Evolutionary conservation across 345 rosid species (phyloP).

Genomic region (Psidium friedrichsthalianum): DNA sequence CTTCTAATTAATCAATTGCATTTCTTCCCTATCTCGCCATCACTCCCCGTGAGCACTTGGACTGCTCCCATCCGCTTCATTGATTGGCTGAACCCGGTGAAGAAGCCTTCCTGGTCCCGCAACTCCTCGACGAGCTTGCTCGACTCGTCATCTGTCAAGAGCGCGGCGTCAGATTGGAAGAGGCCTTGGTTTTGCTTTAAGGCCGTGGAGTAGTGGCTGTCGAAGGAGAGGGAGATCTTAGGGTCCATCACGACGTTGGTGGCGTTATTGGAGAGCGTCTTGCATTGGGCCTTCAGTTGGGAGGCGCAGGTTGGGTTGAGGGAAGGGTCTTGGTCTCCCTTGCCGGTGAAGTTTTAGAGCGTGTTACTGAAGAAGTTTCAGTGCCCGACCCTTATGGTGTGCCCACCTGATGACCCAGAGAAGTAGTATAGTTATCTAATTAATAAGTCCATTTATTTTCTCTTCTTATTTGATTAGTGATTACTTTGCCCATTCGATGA

Average conservation of each 20-base stretch:
- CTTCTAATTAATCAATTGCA: constrained; percentile 9
- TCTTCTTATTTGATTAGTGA: neutral
- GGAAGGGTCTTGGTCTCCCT: constrained; percentile 18
- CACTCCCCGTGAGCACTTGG: constrained; percentile 9
- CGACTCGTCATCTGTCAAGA: constrained; percentile 4
- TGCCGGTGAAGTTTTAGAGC: constrained; percentile 35
- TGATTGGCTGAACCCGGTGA: constrained; percentile 14
- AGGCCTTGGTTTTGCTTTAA: constrained; percentile 13
- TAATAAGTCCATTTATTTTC: neutral
- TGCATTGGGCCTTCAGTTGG: constrained; percentile 10
- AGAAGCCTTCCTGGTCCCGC: neutral
- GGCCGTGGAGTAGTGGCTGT: constrained; percentile 12
- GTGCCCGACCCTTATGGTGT: constrained; percentile 23
- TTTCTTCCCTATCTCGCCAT: constrained; percentile 26
- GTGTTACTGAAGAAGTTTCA: constrained; percentile 20
- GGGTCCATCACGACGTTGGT: constrained; percentile 9
- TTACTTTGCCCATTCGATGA: too few relatives aligned
- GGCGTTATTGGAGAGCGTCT: constrained; percentile 1
- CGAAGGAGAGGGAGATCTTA: constrained; percentile 2
- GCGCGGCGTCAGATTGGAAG: constrained; percentile 20
- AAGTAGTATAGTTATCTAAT: neutral
- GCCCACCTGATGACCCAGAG: constrained; percentile 8
- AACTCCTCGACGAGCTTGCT: neutral
- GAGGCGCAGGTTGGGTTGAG: constrained; percentile 14
- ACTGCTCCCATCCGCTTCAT: constrained; percentile 24